Evolutionary conservation across 1,284 basidiomycete species (phyloP), one percentile per base, ranked within the genome.

Genomic region (Earliella scabrosa): DNA sequence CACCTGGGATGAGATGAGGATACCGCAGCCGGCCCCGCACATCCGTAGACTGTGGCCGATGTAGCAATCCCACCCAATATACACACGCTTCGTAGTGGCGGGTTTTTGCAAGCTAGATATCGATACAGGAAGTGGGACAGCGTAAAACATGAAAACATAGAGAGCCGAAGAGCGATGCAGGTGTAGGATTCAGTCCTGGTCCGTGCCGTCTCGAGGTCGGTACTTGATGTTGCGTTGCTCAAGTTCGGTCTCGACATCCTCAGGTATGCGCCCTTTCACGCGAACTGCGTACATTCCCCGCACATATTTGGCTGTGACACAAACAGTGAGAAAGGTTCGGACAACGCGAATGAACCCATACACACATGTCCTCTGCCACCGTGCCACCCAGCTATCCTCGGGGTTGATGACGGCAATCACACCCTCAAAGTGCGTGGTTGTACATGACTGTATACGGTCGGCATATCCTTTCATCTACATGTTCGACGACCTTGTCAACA

Each of bases 381-480:
- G 81, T 14, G 93, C 93, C 10, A 98, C 95, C 97, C 97, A 99
- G 73, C 93, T 96, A 58, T 86, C 83, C 65, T 94, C 89, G 1
- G 96, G 92, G 66, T 94, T 86, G 52, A 96, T 86, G 61, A 96
- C 86, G 4, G 95, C 87, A 65, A 98, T 93, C 47, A 95, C 83
- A 18, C 97, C 97, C 68, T 98, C 97, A 67, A 92, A 99, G 63
- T 93, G 89, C 1, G 91, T 88, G n/a, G 94, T 97, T 9, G 97
- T 99, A 74, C 95, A 98, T 54, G 86, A 81, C 11, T 84, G 76
- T 29, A 98, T 93, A 32, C 93, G 83, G 63, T 98, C 96, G 14
- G 85, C 80, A 58, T 86, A 90, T 23, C 89, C 88, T 74, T 93
- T 93, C 88, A 98, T 92, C 95, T 41, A 24, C n/a, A n/a, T n/a